These are phyloP conservation scores for Auricularia cornea DNA, from an alignment of 768 basidiomycete genomes.

Conservation along the genomic window DNA sequence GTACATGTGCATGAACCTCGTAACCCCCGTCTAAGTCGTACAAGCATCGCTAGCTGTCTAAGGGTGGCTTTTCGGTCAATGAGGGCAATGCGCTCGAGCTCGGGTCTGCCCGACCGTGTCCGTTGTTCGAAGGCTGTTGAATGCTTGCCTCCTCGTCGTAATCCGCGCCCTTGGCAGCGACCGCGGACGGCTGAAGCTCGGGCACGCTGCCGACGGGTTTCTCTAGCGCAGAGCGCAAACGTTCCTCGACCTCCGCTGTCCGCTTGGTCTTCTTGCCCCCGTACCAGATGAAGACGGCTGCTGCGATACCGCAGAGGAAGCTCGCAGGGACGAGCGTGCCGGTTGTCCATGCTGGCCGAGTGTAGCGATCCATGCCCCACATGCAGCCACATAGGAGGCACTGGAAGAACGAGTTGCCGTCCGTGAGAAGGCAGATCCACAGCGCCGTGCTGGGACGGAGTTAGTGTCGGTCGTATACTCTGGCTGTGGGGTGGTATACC, in stretches of 20 bases:
- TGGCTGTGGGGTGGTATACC: too few relatives aligned
- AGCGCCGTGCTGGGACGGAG: constrained; percentile 47
- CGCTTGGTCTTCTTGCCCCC: constrained; percentile 65
- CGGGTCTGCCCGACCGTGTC: too few relatives aligned
- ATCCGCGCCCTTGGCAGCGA: too few relatives aligned
- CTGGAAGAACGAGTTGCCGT: constrained; percentile 78
- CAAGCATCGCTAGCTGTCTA: too few relatives aligned
- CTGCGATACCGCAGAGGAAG: constrained; percentile 69
- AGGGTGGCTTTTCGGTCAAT: too few relatives aligned
- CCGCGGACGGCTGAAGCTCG: not conserved
- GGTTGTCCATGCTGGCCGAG: constrained; percentile 53
- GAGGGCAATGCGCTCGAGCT: too few relatives aligned
- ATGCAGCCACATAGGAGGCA: constrained; percentile 64
- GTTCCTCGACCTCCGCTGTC: constrained; percentile 52
- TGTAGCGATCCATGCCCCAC: constrained; percentile 72
- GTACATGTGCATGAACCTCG: too few relatives aligned
- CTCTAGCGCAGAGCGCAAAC: constrained; percentile 39
- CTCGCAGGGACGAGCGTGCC: constrained; percentile 58
- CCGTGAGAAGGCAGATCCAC: constrained; percentile 61
- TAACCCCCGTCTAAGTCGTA: too few relatives aligned
- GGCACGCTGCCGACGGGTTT: not conserved
- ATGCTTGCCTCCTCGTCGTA: too few relatives aligned
- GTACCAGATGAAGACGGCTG: constrained; percentile 66
- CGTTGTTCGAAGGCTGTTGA: too few relatives aligned
- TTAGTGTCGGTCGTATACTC: not conserved